phyloP scores from a whole-genome alignment of 306 rosid genomes.

The Arachis hypogaea region DNA sequence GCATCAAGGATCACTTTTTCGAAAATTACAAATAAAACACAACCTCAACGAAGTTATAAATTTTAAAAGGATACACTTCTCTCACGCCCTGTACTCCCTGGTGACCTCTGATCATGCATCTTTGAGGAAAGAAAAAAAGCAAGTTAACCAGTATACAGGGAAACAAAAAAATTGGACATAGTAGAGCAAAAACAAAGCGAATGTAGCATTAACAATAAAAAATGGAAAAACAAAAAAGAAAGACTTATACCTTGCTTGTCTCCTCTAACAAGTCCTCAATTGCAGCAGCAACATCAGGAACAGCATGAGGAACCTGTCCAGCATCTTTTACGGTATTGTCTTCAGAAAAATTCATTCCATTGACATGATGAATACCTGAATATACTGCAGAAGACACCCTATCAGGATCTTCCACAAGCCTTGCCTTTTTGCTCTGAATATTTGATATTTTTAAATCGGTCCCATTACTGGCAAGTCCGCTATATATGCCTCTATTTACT shows the following conservation, averaged over 20 bases:
- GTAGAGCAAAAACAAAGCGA: slow-evolving; percentile 3
- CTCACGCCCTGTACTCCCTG: slow-evolving; percentile 54
- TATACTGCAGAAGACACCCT: slow-evolving; percentile 44
- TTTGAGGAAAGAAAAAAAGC: slow-evolving; percentile 38
- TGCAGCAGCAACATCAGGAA: slow-evolving; percentile 97
- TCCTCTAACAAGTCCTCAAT: slow-evolving; percentile 95
- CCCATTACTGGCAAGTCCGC: slow-evolving; percentile 43
- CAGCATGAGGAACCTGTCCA: slow-evolving; percentile 49
- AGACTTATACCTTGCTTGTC: slow-evolving; percentile 80
- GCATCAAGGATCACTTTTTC: slow-evolving; percentile 56
- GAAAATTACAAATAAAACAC: slow-evolving; percentile 12
- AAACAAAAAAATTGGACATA: slow-evolving; percentile 7
- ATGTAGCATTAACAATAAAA: slow-evolving; percentile 8
- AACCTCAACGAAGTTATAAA: slow-evolving; percentile 29
- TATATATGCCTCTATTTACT: slow-evolving; percentile 34
- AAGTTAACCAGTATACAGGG: slow-evolving; percentile 38
- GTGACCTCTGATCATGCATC: slow-evolving; percentile 85
- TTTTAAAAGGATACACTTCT: slow-evolving; percentile 69
- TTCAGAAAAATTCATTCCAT: slow-evolving; percentile 45
- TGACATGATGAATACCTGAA: slow-evolving; percentile 44
- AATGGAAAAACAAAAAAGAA: slow-evolving; percentile 11
- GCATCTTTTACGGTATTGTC: slow-evolving; percentile 47
- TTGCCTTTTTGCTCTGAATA: slow-evolving; percentile 67
- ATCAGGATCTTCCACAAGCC: slow-evolving; percentile 62
- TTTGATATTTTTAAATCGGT: slow-evolving; percentile 46